phyloP scores from a whole-genome alignment of 495 filamentous ascomycete genomes.

The Elasticomyces elasticus region DNA sequence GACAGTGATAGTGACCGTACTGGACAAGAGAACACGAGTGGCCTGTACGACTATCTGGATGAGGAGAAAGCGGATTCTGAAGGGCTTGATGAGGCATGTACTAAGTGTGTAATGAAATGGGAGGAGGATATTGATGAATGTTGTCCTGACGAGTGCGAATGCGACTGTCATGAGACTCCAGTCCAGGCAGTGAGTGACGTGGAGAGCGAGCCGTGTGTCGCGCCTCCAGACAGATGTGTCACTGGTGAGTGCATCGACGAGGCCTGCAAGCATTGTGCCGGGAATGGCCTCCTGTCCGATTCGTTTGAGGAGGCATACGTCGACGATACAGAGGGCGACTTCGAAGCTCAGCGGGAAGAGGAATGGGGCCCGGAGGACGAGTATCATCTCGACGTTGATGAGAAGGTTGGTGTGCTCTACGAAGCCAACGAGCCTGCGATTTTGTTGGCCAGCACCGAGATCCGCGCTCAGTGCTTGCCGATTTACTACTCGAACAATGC shows the following conservation, averaged over 20 bases:
- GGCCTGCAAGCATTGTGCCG: background rate
- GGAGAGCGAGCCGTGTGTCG: background rate
- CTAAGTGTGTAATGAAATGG: too few relatives aligned
- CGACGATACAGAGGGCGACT: background rate
- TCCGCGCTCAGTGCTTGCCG: background rate
- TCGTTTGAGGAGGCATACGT: background rate
- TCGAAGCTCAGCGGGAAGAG: background rate
- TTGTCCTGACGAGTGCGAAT: background rate
- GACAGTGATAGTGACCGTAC: too few relatives aligned
- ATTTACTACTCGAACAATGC: background rate
- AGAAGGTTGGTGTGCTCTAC: conserved; percentile 7
- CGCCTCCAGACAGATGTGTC: background rate
- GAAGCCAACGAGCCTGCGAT: background rate
- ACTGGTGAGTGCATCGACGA: background rate
- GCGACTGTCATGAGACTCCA: background rate
- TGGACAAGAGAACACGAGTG: too few relatives aligned
- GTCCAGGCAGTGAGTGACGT: too few relatives aligned
- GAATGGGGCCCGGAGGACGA: background rate
- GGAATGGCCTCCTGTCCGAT: background rate
- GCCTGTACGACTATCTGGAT: too few relatives aligned
- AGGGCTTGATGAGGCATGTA: too few relatives aligned
- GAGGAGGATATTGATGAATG: background rate
- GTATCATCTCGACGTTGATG: background rate
- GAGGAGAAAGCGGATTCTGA: too few relatives aligned
- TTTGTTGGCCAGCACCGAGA: background rate